Evolutionary conservation across 306 rosid species (phyloP).

Genomic region (Malus sylvestris): DNA sequence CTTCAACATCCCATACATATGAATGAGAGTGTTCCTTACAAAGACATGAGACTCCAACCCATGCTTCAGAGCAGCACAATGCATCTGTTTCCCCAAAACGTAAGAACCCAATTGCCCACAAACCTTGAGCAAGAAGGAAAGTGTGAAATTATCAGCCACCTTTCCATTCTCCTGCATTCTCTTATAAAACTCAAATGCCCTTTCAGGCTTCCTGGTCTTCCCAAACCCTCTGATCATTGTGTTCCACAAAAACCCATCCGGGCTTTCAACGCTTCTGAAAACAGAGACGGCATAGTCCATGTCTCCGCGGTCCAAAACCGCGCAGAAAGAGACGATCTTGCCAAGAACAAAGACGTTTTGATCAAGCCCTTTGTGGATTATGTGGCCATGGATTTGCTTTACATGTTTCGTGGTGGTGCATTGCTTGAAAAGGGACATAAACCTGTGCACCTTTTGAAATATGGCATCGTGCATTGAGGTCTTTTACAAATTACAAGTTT

Average conservation of each 20-base stretch:
- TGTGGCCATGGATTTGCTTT: slow-evolving; percentile 45
- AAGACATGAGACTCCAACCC: slow-evolving; percentile 45
- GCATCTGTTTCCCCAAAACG: slow-evolving; percentile 49
- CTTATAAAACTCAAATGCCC: slow-evolving; percentile 39
- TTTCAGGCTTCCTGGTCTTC: slow-evolving; percentile 24
- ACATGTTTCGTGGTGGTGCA: slow-evolving; percentile 47
- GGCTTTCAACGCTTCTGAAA: slow-evolving; percentile 37
- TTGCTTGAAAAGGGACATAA: slow-evolving; percentile 43
- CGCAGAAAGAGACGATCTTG: slow-evolving; percentile 46
- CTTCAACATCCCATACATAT: slow-evolving; percentile 50
- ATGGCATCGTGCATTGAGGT: slow-evolving; percentile 6
- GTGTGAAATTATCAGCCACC: slow-evolving; percentile 51
- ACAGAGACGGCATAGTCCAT: slow-evolving; percentile 48
- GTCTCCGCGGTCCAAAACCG: slow-evolving; percentile 31
- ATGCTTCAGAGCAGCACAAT: slow-evolving; percentile 34
- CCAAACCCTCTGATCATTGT: slow-evolving; percentile 75
- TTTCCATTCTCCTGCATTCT: slow-evolving; percentile 34
- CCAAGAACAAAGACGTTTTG: slow-evolving; percentile 45
- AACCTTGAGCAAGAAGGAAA: slow-evolving; percentile 57
- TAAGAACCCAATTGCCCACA: slow-evolving; percentile 30
- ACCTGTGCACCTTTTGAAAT: slow-evolving; percentile 24
- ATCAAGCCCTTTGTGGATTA: slow-evolving; percentile 37
- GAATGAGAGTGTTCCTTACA: slow-evolving; percentile 66
- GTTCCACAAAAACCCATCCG: slow-evolving; percentile 63
- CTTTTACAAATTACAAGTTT: neutral